Evolutionary conservation across 345 rosid species (phyloP).

Genomic region (Gynandropsis gynandra): DNA sequence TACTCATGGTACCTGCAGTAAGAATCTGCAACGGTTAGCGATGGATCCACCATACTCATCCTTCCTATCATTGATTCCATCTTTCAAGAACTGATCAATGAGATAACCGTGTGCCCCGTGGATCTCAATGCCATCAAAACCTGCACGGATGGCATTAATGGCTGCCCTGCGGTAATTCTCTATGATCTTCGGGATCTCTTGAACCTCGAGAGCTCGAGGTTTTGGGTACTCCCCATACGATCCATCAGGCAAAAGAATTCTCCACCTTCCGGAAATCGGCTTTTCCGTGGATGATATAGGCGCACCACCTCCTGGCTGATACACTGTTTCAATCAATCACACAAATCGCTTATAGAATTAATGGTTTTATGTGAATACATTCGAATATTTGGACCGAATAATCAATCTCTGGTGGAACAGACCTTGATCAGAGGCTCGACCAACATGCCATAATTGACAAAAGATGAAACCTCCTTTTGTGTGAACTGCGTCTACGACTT

Average conservation of each 20-base stretch:
- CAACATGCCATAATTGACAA: conserved; percentile 65
- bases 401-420: background rate
- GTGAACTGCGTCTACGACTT: conserved; percentile 70
- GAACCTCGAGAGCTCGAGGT: conserved; percentile 39
- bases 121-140: conserved; percentile 64
- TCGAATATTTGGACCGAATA: no score
- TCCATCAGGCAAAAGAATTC: conserved; percentile 58
- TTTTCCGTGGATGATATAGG: conserved; percentile 67
- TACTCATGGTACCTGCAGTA: conserved; percentile 40
- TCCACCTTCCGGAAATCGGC: conserved; percentile 59
- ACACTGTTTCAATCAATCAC: conserved; percentile 39
- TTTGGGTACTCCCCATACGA: conserved; percentile 38
- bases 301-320: conserved; percentile 63
- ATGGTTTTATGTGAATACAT: no score
- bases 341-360: no score
- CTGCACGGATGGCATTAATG: conserved; percentile 54
- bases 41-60: conserved; percentile 58
- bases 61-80: conserved; percentile 49
- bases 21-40: conserved; percentile 50
- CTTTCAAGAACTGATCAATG: conserved; percentile 61
- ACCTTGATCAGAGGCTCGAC: conserved; percentile 81
- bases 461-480: conserved; percentile 61
- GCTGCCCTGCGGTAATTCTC: conserved; percentile 55
- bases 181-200: conserved; percentile 46
- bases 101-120: conserved; percentile 70